phyloP scores from a whole-genome alignment of 768 basidiomycete species.

The Calocera cornea region DNA sequence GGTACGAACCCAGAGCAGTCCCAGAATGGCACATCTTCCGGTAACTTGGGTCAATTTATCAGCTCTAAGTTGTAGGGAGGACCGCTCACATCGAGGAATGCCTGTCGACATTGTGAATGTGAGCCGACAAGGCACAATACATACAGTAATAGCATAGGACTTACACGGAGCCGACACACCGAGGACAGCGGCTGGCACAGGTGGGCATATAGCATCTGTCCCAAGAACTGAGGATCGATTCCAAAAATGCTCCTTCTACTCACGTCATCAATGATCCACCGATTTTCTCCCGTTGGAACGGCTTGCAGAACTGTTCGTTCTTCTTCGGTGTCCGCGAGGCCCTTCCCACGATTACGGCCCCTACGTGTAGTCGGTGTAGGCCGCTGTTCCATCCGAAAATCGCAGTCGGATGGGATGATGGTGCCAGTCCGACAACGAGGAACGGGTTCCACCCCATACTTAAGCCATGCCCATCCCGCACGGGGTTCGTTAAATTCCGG shows the following conservation, averaged over 20 bases:
- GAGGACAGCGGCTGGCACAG: not conserved
- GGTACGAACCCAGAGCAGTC: not conserved
- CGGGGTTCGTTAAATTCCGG: too few relatives aligned
- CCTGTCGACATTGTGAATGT: too few relatives aligned
- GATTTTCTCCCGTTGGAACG: not conserved
- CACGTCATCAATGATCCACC: not conserved
- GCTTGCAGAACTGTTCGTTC: not conserved
- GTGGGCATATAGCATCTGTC: not conserved
- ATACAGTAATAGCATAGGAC: not conserved
- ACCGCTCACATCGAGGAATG: not conserved
- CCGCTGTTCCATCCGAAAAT: not conserved
- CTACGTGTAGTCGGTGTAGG: too few relatives aligned
- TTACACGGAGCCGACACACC: not conserved
- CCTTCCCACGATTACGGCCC: not conserved
- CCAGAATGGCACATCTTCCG: not conserved
- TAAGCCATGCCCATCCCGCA: too few relatives aligned
- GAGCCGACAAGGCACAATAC: not conserved
- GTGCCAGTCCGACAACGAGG: too few relatives aligned
- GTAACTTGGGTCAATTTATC: too few relatives aligned
- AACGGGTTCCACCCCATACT: too few relatives aligned
- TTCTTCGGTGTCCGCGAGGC: not conserved
- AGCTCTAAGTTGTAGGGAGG: too few relatives aligned
- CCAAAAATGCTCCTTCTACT: not conserved
- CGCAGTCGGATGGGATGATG: not conserved
- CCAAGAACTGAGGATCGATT: too few relatives aligned